These are phyloP conservation scores for Solanum dulcamara DNA, from an alignment of 257 asterid species.

Conservation along the genomic window DNA sequence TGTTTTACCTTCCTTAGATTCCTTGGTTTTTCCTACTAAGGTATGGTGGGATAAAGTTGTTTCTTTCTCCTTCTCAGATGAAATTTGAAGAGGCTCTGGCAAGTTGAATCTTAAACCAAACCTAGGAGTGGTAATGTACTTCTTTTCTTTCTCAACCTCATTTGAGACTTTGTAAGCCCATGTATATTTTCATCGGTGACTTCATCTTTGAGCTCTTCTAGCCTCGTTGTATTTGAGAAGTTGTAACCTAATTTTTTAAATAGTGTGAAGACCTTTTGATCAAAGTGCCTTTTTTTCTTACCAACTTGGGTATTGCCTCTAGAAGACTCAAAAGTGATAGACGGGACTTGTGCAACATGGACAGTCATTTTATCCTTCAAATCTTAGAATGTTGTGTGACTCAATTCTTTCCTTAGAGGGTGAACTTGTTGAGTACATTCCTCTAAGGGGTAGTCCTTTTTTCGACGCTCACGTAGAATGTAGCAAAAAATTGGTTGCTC, in stretches of 20 bases:
- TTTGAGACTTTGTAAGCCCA: neutral
- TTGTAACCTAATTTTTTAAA: too few relatives aligned
- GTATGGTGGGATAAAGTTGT: neutral
- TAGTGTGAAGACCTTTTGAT: too few relatives aligned
- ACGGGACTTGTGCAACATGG: too few relatives aligned
- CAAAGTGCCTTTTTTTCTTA: too few relatives aligned
- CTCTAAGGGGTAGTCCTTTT: neutral
- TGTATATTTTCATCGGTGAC: neutral
- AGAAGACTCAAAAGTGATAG: too few relatives aligned
- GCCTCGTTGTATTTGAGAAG: too few relatives aligned
- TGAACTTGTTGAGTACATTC: neutral
- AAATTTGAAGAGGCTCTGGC: neutral
- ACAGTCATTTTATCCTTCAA: too few relatives aligned
- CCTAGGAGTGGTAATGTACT: neutral
- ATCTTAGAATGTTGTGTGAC: too few relatives aligned
- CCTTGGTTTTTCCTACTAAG: neutral
- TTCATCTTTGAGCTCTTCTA: too few relatives aligned
- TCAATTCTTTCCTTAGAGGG: neutral
- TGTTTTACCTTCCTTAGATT: neutral
- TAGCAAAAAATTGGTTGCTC: neutral
- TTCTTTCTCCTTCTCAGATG: neutral
- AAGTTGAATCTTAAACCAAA: neutral
- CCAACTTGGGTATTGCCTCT: too few relatives aligned
- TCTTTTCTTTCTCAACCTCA: neutral
- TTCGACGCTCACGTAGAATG: neutral